Evolutionary conservation across 306 rosid genomes (phyloP), one percentile per base, ranked within the genome.

Genomic region (Vachellia collinsii): DNA sequence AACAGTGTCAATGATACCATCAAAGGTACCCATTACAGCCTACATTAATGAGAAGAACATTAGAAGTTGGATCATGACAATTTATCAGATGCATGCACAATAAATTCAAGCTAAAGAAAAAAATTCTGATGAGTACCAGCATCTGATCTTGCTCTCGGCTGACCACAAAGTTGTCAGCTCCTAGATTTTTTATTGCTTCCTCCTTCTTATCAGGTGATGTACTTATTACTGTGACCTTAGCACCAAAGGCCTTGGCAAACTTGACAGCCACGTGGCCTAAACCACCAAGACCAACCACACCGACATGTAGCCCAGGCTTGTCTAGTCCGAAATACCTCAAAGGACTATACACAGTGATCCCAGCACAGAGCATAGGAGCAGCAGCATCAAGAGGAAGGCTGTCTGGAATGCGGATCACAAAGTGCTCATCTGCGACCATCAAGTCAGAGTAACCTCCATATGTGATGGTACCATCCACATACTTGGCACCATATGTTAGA

Each of bases 261-360:
- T 86, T 83, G 0, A 86, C 87, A 20, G 88, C 90, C 36, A 87
- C 3, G 6, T 87, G 90, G 37, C 88, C 91, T 22, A 88, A 61
- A 8, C 88, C 90, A 39, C 90, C 90, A 1, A 87, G 80, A 36
- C 90, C 88, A 34, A 87, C 90, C 77, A 87, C 90, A 22, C 85
- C 90, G 29, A 85, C 11, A 3, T 85, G 85, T n/a, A 79, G 0
- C 3, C 82, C 87, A 3, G 85, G 81, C 58, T 80, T 69, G 38
- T 73, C 83, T 37, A 87, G 77, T 7, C 74, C 88, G 53, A 48
- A 87, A 63, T 72, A 73, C 7, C 14, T 77, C 67, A 87, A 4
- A 54, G 90, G 88, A 48, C 88, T 87, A 14, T 84, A 87, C 19
- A 83, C 88, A 7, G 88, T 84, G 72, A 87, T 82, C 5, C 88